phyloP scores from a whole-genome alignment of 2,329 filamentous ascomycete species.

The Alternaria dauci region DNA sequence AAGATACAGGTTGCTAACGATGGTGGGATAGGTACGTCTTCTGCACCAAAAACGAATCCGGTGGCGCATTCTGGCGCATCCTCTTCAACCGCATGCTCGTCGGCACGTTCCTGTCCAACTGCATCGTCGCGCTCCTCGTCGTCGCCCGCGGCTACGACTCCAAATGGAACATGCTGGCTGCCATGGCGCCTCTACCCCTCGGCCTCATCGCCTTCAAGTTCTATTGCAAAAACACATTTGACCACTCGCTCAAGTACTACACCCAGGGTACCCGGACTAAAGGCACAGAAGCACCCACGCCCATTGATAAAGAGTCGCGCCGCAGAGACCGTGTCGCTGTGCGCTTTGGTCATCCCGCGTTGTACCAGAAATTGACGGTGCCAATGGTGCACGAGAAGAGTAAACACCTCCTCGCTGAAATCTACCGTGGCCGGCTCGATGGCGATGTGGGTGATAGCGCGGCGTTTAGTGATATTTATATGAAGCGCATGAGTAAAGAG shows the following conservation, averaged over 20 bases:
- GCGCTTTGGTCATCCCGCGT: conserved; percentile 87
- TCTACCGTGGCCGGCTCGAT: conserved; percentile 85
- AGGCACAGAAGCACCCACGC: conserved; percentile 57
- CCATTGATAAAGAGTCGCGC: conserved; percentile 54
- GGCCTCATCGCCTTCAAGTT: conserved; percentile 84
- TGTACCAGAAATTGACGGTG: conserved; percentile 88
- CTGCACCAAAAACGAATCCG: conserved; percentile 95
- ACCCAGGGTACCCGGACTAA: conserved; percentile 67
- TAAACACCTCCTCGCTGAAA: conserved; percentile 81
- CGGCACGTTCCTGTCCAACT: conserved; percentile 77
- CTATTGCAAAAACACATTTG: conserved; percentile 79
- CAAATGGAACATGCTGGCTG: conserved; percentile 67
- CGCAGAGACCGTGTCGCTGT: conserved; percentile 73
- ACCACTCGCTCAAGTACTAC: conserved; percentile 82
- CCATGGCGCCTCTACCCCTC: conserved; percentile 77
- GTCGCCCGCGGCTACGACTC: conserved; percentile 67
- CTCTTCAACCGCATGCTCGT: conserved; percentile 94
- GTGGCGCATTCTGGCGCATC: conserved; percentile 89
- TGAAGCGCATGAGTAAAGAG: conserved; percentile 77
- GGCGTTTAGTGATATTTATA: conserved; percentile 83
- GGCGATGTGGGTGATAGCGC: conserved; percentile 64
- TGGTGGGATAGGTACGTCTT: conserved; percentile 70
- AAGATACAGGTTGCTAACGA: background rate
- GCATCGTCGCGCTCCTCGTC: conserved; percentile 78
- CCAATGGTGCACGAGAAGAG: conserved; percentile 95